Conservation (phyloP, 2,329 filamentous ascomycete genomes). For the Neonectria coccinea region DNA sequence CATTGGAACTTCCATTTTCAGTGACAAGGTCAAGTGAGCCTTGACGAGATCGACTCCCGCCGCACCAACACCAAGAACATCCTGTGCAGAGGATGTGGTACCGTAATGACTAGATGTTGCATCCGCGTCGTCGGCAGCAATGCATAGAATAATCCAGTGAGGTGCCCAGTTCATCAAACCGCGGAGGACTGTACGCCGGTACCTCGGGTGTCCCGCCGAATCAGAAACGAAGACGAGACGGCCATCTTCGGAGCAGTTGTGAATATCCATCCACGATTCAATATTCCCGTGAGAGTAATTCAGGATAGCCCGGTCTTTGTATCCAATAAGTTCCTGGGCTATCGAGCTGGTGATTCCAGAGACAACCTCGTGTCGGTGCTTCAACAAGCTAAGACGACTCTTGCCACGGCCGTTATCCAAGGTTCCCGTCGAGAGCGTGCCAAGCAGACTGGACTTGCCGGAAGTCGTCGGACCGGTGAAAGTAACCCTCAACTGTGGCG, state of each 20-base stretch:
- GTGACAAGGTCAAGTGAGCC: conserved; percentile 85
- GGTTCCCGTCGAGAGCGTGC: conserved; percentile 86
- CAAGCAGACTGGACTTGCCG: conserved; percentile 91
- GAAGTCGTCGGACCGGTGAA: conserved; percentile 90
- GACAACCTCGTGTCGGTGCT: conserved; percentile 91
- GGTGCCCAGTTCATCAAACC: conserved; percentile 96
- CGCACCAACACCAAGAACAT: conserved; percentile 62
- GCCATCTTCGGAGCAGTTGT: conserved; percentile 78
- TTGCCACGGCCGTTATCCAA: conserved; percentile 94
- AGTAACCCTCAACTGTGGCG: conserved; percentile 85
- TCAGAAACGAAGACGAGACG: conserved; percentile 91
- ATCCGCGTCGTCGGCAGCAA: conserved; percentile 81
- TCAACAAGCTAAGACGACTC: conserved; percentile 87
- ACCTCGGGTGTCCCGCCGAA: conserved; percentile 90
- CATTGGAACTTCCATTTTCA: conserved; percentile 82
- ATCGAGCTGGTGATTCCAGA: conserved; percentile 95
- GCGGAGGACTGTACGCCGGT: conserved; percentile 87
- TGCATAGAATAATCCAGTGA: conserved; percentile 91
- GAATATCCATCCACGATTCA: conserved; percentile 94
- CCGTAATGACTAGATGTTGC: conserved; percentile 46
- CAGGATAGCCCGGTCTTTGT: conserved; percentile 71
- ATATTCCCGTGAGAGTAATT: conserved; percentile 91
- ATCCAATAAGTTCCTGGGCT: conserved; percentile 92
- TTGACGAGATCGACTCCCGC: conserved; percentile 77
- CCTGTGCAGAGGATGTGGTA: conserved; percentile 63